Evolutionary conservation across 2,329 filamentous ascomycete species (phyloP), one percentile per base, ranked within the genome.

Genomic region (Penicillium verrucosum): DNA sequence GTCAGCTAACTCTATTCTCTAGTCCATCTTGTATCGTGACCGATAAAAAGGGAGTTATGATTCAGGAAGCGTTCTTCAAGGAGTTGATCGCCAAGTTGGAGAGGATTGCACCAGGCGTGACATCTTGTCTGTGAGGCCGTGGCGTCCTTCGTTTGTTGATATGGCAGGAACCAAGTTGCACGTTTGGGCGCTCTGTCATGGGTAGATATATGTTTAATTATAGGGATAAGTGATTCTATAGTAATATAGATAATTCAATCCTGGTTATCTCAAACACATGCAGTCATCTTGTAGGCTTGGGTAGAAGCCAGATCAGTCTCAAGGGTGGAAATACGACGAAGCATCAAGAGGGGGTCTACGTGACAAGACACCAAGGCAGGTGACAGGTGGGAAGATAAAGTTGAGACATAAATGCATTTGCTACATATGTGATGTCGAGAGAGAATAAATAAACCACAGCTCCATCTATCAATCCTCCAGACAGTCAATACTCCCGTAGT

Each of bases 61-160:
- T 60, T 3, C 51, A 65, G 51, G 32, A 54, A 18, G 57, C 57
- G 10, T 65, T 65, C 45, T 57, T 53, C 25, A 41, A 51, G 5
- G 60, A 65, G 25, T 37, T 65, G 16, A 23, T 65, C 4, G 36
- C 30, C 14, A 62, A 56, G 25, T 48, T 65, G n/a, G 56, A 57
- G 27, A 44, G 42, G 8, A 57, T 63, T 48, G 36, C 60, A 18
- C 57, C 62, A 4, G 62, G 52, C 12, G 47, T 41, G n/a, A 41
- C 37, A 7, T 29, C 47, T 21, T 29, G 47, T 14, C 23, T 40
- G 7, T 49, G 34, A 49, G 25, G 7, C 0, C 4, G 2, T 29
- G 16, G 11, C 7, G n/a, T 47, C 21, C 30, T 34, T 25, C 7
- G 0, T 46, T 23, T 34, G 34, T 27, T 38, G 21, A 32, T 34